Conservation (phyloP, 768 basidiomycete genomes). For the Suillus paluster region DNA sequence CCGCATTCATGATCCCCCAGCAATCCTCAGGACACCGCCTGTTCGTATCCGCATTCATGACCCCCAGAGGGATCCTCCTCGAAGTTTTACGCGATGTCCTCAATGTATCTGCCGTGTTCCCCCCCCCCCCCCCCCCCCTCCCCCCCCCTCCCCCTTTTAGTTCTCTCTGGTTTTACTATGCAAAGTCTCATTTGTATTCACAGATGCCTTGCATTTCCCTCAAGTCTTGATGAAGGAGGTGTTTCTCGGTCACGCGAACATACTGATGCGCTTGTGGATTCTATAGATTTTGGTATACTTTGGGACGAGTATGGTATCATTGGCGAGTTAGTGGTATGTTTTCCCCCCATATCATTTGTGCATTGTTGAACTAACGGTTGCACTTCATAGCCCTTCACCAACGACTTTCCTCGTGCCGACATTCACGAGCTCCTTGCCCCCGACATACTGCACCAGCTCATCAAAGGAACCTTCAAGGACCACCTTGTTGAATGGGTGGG, state of each 20-base stretch:
- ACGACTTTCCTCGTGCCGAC: not conserved
- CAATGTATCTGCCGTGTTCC: too few species aligned
- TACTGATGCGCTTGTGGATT: constrained; percentile 21
- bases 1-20: too few species aligned
- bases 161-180: too few species aligned
- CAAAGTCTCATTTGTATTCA: constrained; percentile 13
- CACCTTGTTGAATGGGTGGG: constrained; percentile 43
- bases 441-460: too few species aligned
- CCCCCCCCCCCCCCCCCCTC: too few species aligned
- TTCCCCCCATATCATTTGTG: not conserved
- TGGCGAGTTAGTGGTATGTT: constrained; percentile 20
- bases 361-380: not conserved
- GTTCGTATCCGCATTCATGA: too few species aligned
- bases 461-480: constrained; percentile 47
- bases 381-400: not conserved
- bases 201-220: constrained; percentile 29
- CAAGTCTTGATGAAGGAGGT: constrained; percentile 29
- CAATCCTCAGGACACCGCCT: too few species aligned
- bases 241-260: constrained; percentile 28
- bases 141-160: too few species aligned
- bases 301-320: constrained; percentile 44
- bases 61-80: too few species aligned
- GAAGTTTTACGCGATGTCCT: too few species aligned
- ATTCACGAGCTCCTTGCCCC: constrained; percentile 12
- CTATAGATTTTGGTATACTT: constrained; percentile 29